These are phyloP conservation scores for Vicia sativa DNA, from an alignment of 306 rosid species.

Conservation along the genomic window DNA sequence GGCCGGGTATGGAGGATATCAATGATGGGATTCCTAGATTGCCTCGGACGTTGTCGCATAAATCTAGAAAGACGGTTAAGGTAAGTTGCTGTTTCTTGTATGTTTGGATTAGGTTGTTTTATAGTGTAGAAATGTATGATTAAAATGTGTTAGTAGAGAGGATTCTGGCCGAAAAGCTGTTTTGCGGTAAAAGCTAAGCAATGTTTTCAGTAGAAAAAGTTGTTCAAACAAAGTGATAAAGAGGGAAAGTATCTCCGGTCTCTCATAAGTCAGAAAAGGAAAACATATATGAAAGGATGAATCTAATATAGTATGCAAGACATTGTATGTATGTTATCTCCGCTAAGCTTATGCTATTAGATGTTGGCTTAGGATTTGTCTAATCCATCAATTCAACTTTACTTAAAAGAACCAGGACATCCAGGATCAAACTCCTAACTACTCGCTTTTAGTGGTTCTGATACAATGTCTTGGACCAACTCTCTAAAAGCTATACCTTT, in stretches of 20 bases:
- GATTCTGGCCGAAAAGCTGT: slow-evolving; percentile 6
- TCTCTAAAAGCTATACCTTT: background rate
- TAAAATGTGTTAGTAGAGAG: background rate
- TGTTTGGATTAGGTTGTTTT: slow-evolving; percentile 27
- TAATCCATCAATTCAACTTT: slow-evolving; percentile 10
- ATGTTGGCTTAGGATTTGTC: background rate
- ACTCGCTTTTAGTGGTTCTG: background rate
- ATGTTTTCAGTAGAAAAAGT: background rate
- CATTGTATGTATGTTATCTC: slow-evolving; percentile 18
- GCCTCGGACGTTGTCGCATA: slow-evolving; percentile 68
- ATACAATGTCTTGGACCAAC: slow-evolving; percentile 7
- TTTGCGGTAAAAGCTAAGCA: slow-evolving; percentile 1
- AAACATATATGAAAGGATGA: slow-evolving; percentile 3
- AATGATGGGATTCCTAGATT: slow-evolving; percentile 90
- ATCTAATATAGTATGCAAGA: slow-evolving; percentile 3
- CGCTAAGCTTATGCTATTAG: background rate
- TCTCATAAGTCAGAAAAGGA: background rate
- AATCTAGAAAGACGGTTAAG: slow-evolving; percentile 80
- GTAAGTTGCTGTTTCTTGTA: slow-evolving; percentile 38
- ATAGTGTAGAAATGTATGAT: background rate
- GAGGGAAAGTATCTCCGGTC: no score
- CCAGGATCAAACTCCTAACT: background rate
- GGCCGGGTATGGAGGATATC: slow-evolving; percentile 58
- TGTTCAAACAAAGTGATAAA: slow-evolving; percentile 1
- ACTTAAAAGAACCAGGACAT: background rate